These are phyloP conservation scores for Massariosphaeria phaeospora DNA, from an alignment of 495 filamentous ascomycete genomes.

Conservation along the genomic window DNA sequence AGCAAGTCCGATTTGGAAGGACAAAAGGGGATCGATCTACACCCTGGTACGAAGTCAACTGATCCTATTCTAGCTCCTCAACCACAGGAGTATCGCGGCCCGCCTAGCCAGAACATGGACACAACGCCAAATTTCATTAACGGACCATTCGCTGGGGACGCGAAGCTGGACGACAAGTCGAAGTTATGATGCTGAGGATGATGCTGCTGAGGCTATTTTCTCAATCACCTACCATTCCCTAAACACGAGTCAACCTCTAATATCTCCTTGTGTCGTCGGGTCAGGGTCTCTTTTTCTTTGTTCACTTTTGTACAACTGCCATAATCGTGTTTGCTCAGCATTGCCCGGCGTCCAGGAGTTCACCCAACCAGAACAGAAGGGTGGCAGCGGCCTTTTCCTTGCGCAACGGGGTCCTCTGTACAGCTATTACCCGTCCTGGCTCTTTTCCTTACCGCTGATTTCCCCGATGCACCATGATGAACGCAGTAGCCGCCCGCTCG, in stretches of 20 bases:
- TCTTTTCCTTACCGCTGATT: too few relatives aligned
- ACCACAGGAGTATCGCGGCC: slow-evolving; percentile 40
- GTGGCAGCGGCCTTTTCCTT: background rate
- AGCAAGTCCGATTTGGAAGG: slow-evolving; percentile 47
- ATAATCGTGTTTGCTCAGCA: background rate
- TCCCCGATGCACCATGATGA: background rate
- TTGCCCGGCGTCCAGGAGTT: slow-evolving; percentile 1
- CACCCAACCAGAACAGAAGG: background rate
- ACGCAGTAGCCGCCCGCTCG: background rate
- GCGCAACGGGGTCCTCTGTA: too few relatives aligned
- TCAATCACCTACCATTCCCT: background rate
- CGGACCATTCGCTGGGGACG: slow-evolving; percentile 37
- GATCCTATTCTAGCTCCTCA: slow-evolving; percentile 51
- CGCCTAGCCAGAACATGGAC: slow-evolving; percentile 58
- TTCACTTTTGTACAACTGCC: background rate
- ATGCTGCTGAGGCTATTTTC: background rate
- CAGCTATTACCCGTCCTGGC: too few relatives aligned
- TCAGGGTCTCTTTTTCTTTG: background rate
- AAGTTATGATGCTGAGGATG: slow-evolving; percentile 7
- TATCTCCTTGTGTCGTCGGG: background rate
- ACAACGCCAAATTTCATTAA: slow-evolving; percentile 47
- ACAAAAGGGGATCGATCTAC: slow-evolving; percentile 53
- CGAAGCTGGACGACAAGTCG: slow-evolving; percentile 21
- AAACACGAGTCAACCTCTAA: background rate
- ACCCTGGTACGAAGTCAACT: slow-evolving; percentile 53